These are phyloP conservation scores for Pisolithus tinctorius DNA, from an alignment of 768 basidiomycete species.

Conservation along the genomic window DNA sequence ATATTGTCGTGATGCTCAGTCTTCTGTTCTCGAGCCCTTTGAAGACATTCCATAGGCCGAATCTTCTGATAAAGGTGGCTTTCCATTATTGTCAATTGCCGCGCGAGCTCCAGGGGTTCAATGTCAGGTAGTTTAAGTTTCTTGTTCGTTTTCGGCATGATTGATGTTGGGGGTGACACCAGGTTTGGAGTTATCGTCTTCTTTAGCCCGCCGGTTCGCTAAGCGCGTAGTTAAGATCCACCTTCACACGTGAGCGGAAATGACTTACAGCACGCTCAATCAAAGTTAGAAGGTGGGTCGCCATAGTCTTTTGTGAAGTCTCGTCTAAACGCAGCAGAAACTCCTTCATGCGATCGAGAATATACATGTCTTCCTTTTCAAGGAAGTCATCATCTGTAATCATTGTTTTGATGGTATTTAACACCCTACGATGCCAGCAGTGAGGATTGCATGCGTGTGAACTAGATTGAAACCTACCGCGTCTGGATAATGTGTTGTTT, in stretches of 20 bases:
- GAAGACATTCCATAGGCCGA: slow-evolving; percentile 83
- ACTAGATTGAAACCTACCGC: slow-evolving; percentile 47
- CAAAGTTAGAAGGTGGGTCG: slow-evolving; percentile 65
- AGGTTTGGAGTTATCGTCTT: slow-evolving; percentile 51
- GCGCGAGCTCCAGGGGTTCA: slow-evolving; percentile 82
- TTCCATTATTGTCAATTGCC: slow-evolving; percentile 91
- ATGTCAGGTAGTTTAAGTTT: slow-evolving; percentile 81
- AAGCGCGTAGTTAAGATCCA: not conserved
- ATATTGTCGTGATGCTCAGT: slow-evolving; percentile 78
- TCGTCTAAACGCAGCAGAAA: slow-evolving; percentile 54
- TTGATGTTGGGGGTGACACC: slow-evolving; percentile 65
- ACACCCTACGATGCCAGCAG: slow-evolving; percentile 40
- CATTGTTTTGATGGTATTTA: slow-evolving; percentile 90
- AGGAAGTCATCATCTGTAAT: slow-evolving; percentile 76
- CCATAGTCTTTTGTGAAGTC: slow-evolving; percentile 57
- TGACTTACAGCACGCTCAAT: slow-evolving; percentile 75
- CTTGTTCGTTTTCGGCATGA: slow-evolving; percentile 63
- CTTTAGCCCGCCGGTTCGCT: slow-evolving; percentile 49
- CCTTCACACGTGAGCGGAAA: not conserved
- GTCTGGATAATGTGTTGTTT: slow-evolving; percentile 86
- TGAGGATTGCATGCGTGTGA: slow-evolving; percentile 1
- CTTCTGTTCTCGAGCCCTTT: slow-evolving; percentile 72
- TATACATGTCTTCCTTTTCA: slow-evolving; percentile 79
- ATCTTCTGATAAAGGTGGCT: slow-evolving; percentile 82
- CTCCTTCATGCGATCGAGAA: slow-evolving; percentile 75